Evolutionary conservation across 2,329 filamentous ascomycete genomes (phyloP).

Genomic region (Hirsutella thompsonii): DNA sequence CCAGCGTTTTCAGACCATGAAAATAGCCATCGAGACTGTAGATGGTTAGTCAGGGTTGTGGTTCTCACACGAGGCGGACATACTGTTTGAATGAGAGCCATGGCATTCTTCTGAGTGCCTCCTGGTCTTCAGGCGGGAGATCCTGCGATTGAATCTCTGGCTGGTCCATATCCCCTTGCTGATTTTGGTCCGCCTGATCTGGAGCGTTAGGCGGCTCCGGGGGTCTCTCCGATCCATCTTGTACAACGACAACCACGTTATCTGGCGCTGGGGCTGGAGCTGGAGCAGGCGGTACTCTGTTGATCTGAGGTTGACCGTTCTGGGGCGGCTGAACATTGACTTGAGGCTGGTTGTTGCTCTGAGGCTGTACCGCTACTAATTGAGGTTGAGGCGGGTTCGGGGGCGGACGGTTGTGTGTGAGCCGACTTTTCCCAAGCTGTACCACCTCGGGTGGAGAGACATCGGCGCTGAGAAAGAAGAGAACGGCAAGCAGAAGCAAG

Average conservation of each 20-base stretch:
- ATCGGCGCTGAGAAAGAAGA: slow-evolving; percentile 22
- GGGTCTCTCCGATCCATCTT: neutral
- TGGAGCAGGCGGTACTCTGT: too few species aligned
- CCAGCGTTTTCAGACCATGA: slow-evolving; percentile 60
- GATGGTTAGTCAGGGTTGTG: neutral
- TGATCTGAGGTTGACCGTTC: too few species aligned
- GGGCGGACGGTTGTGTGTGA: neutral
- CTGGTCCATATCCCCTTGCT: too few species aligned
- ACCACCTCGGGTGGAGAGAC: slow-evolving; percentile 6
- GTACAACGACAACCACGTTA: neutral
- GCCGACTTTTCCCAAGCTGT: neutral
- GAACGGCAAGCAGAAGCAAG: slow-evolving; percentile 25
- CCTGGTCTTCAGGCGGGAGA: slow-evolving; percentile 10
- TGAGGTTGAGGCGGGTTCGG: too few species aligned
- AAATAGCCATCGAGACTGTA: slow-evolving; percentile 68
- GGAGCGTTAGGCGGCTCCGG: slow-evolving; percentile 14
- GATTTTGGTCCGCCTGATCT: slow-evolving; percentile 9
- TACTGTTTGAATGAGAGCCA: slow-evolving; percentile 28
- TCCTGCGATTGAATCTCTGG: too few species aligned
- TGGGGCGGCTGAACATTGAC: too few species aligned
- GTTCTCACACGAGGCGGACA: slow-evolving; percentile 5
- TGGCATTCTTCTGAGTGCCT: slow-evolving; percentile 20
- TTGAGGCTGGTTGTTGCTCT: neutral
- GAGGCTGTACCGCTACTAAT: too few species aligned
- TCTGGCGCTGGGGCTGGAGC: too few species aligned